These are phyloP conservation scores for Malus asiatica DNA, from an alignment of 306 rosid genomes.

Conservation along the genomic window DNA sequence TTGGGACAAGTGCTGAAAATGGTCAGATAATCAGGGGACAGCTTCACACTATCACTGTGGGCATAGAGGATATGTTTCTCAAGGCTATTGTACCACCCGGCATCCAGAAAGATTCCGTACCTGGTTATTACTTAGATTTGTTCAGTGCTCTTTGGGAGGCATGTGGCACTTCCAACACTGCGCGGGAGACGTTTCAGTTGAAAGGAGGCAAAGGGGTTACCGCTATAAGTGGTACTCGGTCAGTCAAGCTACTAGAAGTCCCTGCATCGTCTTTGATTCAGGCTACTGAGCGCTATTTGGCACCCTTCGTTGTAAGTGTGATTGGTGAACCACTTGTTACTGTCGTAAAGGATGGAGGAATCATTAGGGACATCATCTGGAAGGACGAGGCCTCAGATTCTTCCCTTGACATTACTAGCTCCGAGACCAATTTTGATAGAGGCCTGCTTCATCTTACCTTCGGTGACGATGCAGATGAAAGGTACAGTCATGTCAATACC, in stretches of 20 bases:
- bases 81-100: slow-evolving; percentile 61
- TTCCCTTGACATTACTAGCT: slow-evolving; percentile 26
- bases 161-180: slow-evolving; percentile 70
- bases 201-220: slow-evolving; percentile 85
- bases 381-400: slow-evolving; percentile 37
- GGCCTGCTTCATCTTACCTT: slow-evolving; percentile 78
- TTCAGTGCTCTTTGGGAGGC: slow-evolving; percentile 93
- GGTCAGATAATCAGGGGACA: slow-evolving; percentile 76
- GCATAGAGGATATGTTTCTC: slow-evolving; percentile 96
- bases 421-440: slow-evolving; percentile 27
- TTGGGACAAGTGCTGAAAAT: slow-evolving; percentile 78
- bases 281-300: slow-evolving; percentile 66
- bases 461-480: slow-evolving; percentile 41
- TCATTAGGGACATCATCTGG: slow-evolving; percentile 67
- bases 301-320: slow-evolving; percentile 72
- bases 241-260: slow-evolving; percentile 83
- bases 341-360: slow-evolving; percentile 53
- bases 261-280: slow-evolving; percentile 56
- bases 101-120: slow-evolving; percentile 36
- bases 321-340: slow-evolving; percentile 67
- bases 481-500: slow-evolving; percentile 24
- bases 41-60: slow-evolving; percentile 70
- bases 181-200: slow-evolving; percentile 72
- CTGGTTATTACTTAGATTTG: slow-evolving; percentile 56
- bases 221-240: slow-evolving; percentile 79